phyloP scores from a whole-genome alignment of 805 yeast species.

The Dipodascopsis tothii region DNA sequence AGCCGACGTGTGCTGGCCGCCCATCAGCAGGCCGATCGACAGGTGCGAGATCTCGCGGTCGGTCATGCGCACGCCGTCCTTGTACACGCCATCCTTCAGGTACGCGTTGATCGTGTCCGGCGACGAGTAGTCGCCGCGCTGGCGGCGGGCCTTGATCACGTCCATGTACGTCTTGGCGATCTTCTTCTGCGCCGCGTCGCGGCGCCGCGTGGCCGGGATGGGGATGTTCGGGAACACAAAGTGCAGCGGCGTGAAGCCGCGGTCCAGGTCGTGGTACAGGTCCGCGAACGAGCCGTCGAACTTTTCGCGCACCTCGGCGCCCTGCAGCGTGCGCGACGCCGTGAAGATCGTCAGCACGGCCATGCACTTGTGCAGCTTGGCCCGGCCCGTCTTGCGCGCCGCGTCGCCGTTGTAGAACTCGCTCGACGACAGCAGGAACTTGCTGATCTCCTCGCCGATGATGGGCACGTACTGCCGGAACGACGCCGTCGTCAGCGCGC shows the following conservation, averaged over 20 bases:
- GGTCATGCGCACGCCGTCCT: constrained; percentile 90
- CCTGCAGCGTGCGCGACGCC: constrained; percentile 84
- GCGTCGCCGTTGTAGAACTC: constrained; percentile 38
- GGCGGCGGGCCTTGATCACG: constrained; percentile 67
- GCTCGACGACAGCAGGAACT: constrained; percentile 52
- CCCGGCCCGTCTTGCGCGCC: constrained; percentile 27
- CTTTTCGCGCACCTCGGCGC: constrained; percentile 80
- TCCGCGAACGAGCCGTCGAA: constrained; percentile 78
- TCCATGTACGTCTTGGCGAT: constrained; percentile 76
- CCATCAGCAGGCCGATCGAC: constrained; percentile 93
- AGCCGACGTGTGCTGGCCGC: constrained; percentile 97
- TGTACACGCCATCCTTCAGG: constrained; percentile 75
- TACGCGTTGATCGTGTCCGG: constrained; percentile 86
- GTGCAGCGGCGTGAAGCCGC: constrained; percentile 93
- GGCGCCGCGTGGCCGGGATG: constrained; percentile 68
- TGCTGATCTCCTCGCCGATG: constrained; percentile 67
- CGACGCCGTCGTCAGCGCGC: constrained; percentile 76
- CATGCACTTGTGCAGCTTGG: constrained; percentile 65
- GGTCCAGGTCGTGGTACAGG: constrained; percentile 83
- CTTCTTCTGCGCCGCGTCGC: constrained; percentile 81
- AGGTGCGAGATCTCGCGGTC: constrained; percentile 91
- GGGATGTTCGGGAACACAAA: constrained; percentile 94
- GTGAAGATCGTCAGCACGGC: constrained; percentile 95
- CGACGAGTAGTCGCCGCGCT: constrained; percentile 58
- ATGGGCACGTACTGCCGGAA: constrained; percentile 82